Evolutionary conservation across 164 flowering plant genomes (phyloP).

Genomic region (Aristolochia californica): DNA sequence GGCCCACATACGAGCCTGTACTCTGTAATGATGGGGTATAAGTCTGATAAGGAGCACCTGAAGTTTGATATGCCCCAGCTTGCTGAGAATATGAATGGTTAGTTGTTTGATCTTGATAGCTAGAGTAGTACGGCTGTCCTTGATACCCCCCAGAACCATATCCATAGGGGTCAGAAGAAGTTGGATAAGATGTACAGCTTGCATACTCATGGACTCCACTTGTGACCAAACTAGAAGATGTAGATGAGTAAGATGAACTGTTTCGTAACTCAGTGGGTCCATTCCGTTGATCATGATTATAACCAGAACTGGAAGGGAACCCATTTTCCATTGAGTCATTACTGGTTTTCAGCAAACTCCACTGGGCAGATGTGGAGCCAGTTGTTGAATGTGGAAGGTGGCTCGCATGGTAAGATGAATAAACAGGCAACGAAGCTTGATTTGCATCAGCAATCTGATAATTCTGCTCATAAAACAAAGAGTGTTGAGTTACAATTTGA

Average conservation of each 20-base stretch:
- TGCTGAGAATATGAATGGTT: slow-evolving; percentile 65
- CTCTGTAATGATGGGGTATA: slow-evolving; percentile 85
- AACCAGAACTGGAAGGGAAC: slow-evolving; percentile 27
- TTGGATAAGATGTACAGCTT: slow-evolving; percentile 46
- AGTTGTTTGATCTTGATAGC: slow-evolving; percentile 59
- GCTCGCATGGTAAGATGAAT: slow-evolving; percentile 13
- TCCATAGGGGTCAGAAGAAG: slow-evolving; percentile 53
- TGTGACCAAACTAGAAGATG: slow-evolving; percentile 43
- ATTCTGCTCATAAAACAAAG: slow-evolving; percentile 23
- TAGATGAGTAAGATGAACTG: slow-evolving; percentile 24
- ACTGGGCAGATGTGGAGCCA: slow-evolving; percentile 32
- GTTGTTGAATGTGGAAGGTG: slow-evolving; percentile 21
- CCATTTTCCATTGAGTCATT: slow-evolving; percentile 38
- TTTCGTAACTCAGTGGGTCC: slow-evolving; percentile 32
- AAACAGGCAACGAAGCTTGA: slow-evolving; percentile 36
- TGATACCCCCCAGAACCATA: slow-evolving; percentile 57
- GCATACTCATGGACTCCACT: slow-evolving; percentile 45
- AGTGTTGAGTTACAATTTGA: too few species aligned
- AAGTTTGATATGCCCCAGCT: slow-evolving; percentile 74
- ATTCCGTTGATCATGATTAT: slow-evolving; percentile 34
- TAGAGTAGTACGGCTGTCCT: slow-evolving; percentile 40
- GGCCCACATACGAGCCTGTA: slow-evolving; percentile 92
- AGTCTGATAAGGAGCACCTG: slow-evolving; percentile 99
- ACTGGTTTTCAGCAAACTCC: slow-evolving; percentile 40
- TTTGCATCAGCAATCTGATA: slow-evolving; percentile 28